Base-by-base conservation (phyloP, 495 filamentous ascomycete species). In the Aspergillus affinis region DNA sequence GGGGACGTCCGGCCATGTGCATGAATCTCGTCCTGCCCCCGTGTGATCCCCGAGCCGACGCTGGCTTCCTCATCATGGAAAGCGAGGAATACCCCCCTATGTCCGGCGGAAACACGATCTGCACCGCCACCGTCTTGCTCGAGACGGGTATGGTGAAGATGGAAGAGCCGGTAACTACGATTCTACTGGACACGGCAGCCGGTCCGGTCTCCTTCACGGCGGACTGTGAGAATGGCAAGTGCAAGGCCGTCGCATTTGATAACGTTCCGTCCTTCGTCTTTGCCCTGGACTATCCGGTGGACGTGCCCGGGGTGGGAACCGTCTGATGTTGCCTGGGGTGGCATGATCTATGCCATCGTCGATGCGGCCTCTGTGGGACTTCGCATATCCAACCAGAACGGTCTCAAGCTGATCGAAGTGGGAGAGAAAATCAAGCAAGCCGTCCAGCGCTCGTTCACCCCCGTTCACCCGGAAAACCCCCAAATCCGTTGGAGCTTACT, bases 331-430 rank as follows among this genome's bases (percentile, higher is more conserved):
- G 66, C 58, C 2, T 69, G 61, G 56, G 66, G 66, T 15, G 66
- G 66, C 2, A 69, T 69, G 66, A 69, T 69, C 19, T 69, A 61
- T 59, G 61, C 60, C 17, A 36, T 69, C 27, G 64, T 69, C 23
- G 66, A 69, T 15, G 61, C 44, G 9, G 30, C 60, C 17, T 53
- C 36, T 18, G 20, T 69, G 23, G 64, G 64, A 1, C n/a, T 69
- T 18, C 17, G 10, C 12, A 58, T 69, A 9, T 27, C 51, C 20
- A 54, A 63, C 26, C 17, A 27, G 15, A 54, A 61, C 30, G 66
- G 60, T 0, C 55, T 57, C 17, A 27, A 57, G 17, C 46, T 69
- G 17, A 58, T 69, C 46, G 54, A 64, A n/a, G 15, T 56, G 21
- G 66, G 57, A 1, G 66, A 69, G 50, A 10, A 46, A 5, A 69